Percentiles rank a stretch among this genome's conserved stretches.
phyloP scores from a whole-genome alignment of 345 rosid genomes.

The Luvunga scandens region DNA sequence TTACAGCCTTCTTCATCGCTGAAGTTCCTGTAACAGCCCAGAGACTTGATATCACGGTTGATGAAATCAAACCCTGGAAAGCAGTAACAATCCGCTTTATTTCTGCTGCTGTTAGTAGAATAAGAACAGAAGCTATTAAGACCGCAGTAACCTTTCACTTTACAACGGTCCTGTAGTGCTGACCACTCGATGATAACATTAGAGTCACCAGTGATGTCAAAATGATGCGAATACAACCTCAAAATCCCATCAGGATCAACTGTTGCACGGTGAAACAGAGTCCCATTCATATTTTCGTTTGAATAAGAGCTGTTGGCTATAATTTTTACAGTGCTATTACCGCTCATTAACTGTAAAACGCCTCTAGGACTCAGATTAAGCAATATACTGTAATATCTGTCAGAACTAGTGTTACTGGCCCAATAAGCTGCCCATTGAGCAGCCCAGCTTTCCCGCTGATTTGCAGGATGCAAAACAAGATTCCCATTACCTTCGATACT shows the following conservation, averaged over 20 bases:
- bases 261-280: constrained; percentile 10
- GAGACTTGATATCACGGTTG: neutral
- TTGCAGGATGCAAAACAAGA: constrained; percentile 27
- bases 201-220: neutral
- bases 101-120: neutral
- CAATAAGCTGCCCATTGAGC: neutral
- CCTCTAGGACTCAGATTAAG: neutral
- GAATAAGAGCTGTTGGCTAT: neutral
- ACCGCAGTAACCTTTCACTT: constrained; percentile 18
- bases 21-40: constrained; percentile 8
- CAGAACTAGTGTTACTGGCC: neutral
- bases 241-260: constrained; percentile 23
- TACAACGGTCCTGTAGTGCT: neutral
- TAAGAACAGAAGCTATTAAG: constrained; percentile 11
- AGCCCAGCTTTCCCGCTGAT: neutral
- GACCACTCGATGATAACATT: neutral
- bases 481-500: constrained; percentile 14
- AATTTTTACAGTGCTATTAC: rapidly evolving
- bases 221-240: constrained; percentile 22
- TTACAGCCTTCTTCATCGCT: neutral
- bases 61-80: constrained; percentile 19
- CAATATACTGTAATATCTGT: neutral
- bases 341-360: neutral
- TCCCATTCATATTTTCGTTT: neutral
- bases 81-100: neutral